Evolutionary conservation across 176 grass and related monocot genomes (phyloP).

Genomic region (Saccharum officinarum): DNA sequence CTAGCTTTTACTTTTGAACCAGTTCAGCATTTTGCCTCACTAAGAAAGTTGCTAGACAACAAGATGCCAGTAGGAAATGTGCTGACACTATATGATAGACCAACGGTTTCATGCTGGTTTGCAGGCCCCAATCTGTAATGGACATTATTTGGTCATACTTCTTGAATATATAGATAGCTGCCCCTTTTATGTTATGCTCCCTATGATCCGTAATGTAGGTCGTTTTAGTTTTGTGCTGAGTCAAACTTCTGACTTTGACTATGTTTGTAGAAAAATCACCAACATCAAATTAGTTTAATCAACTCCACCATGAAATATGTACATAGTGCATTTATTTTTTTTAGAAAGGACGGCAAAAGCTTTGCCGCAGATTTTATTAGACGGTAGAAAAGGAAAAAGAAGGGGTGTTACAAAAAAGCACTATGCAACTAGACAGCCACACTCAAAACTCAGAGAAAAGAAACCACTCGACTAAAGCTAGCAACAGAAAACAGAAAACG

Average conservation of each 20-base stretch:
- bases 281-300: not conserved
- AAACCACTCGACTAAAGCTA: no score
- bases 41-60: constrained; percentile 6
- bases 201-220: not conserved
- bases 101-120: constrained; percentile 1
- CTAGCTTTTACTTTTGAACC: constrained; percentile 1
- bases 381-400: no score
- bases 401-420: no score
- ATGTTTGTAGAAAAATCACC: not conserved
- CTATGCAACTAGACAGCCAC: no score
- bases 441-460: no score
- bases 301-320: not conserved
- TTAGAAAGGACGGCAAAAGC: not conserved
- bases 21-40: constrained; percentile 17
- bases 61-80: not conserved
- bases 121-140: not conserved
- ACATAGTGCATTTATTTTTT: not conserved
- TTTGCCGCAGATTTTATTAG: no score
- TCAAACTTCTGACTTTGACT: no score
- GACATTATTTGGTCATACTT: constrained; percentile 10
- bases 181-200: not conserved
- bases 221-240: not conserved
- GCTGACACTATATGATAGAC: not conserved
- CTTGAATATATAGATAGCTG: not conserved
- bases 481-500: no score